Evolutionary conservation across 495 filamentous ascomycete genomes (phyloP).

Genomic region (Podospora anserina): DNA sequence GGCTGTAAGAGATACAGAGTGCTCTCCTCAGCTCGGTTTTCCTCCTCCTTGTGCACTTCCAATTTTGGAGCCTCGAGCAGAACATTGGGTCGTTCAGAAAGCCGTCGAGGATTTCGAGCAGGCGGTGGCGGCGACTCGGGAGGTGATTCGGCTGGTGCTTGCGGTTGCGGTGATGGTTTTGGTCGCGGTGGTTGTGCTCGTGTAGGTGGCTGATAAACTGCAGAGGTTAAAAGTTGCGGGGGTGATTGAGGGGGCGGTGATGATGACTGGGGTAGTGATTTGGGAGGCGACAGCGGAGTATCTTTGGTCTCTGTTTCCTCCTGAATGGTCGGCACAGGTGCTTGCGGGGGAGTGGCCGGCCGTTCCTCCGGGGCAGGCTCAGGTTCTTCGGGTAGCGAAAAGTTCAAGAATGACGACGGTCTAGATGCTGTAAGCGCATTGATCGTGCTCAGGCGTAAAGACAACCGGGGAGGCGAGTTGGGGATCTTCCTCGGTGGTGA

Average conservation of each 20-base stretch:
- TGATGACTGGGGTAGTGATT: neutral
- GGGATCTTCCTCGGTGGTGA: conserved; percentile 28
- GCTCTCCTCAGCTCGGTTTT: conserved; percentile 29
- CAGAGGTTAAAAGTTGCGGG: neutral
- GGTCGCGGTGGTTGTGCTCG: conserved; percentile 1
- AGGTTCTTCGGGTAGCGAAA: conserved; percentile 15
- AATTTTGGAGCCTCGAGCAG: conserved; percentile 16
- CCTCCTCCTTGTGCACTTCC: conserved; percentile 20
- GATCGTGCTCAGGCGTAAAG: conserved; percentile 33
- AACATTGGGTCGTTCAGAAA: conserved; percentile 26
- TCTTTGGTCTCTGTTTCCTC: neutral
- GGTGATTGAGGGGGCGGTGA: neutral
- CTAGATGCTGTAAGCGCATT: conserved; percentile 13
- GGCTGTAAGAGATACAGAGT: conserved; percentile 50
- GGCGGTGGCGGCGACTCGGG: conserved; percentile 22
- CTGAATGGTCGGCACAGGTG: neutral
- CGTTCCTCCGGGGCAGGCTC: neutral
- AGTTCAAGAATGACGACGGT: conserved; percentile 20
- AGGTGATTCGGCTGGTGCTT: conserved; percentile 6
- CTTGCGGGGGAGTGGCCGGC: neutral
- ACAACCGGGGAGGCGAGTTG: conserved; percentile 32
- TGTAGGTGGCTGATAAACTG: neutral
- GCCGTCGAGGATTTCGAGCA: conserved; percentile 31
- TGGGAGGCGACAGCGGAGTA: neutral
- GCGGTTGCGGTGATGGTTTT: neutral